Evolutionary conservation across 2,329 filamentous ascomycete genomes (phyloP).

Genomic region (Aspergillus costaricaensis): DNA sequence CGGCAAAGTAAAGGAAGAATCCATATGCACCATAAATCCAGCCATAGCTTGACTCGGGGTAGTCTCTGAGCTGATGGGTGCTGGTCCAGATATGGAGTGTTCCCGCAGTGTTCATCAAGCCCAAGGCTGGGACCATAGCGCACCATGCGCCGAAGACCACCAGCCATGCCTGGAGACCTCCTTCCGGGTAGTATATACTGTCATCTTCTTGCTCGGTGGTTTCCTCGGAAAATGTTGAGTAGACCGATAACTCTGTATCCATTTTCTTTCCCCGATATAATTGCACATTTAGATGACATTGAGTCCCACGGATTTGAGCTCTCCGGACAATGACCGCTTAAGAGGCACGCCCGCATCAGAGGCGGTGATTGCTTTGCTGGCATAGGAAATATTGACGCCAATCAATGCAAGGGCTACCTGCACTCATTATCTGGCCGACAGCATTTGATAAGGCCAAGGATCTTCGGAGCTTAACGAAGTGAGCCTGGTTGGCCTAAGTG

Average conservation of each 20-base stretch:
- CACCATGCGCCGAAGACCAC: conserved; percentile 46
- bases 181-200: conserved; percentile 38
- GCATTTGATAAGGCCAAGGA: background rate
- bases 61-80: conserved; percentile 37
- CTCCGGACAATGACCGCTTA: background rate
- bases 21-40: conserved; percentile 47
- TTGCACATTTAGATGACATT: too few relatives aligned
- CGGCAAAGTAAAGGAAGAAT: conserved; percentile 42
- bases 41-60: conserved; percentile 39
- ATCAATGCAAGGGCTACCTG: conserved; percentile 9
- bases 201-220: background rate
- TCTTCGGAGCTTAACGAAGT: background rate
- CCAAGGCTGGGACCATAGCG: conserved; percentile 43
- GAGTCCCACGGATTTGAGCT: too few relatives aligned
- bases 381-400: background rate
- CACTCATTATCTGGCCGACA: background rate
- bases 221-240: background rate
- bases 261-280: background rate
- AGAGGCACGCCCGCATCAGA: background rate
- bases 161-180: conserved; percentile 45
- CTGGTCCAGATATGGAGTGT: conserved; percentile 44
- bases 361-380: conserved; percentile 8
- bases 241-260: background rate
- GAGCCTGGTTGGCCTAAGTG: background rate
- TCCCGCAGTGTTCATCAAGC: conserved; percentile 43